Percentiles rank a stretch among this genome's conserved stretches.
These are phyloP conservation scores for Phytophthora sojae DNA, from an alignment of 352 stramenopile species.

Conservation along the genomic window DNA sequence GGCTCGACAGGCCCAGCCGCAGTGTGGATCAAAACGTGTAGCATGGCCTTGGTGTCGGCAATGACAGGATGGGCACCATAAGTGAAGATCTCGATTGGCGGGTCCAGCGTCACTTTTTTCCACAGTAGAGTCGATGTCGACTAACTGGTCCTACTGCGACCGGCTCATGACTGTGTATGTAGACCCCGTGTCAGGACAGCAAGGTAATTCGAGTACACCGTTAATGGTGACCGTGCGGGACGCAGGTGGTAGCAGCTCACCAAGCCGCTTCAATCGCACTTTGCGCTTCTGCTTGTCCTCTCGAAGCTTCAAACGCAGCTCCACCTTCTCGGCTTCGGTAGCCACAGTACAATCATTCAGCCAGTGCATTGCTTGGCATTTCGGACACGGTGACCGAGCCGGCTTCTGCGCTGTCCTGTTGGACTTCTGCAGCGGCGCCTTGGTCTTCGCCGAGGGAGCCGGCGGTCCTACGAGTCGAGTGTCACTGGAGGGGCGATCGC, in stretches of 20 bases:
- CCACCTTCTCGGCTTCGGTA: not conserved
- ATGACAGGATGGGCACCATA: not conserved
- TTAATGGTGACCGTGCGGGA: not conserved
- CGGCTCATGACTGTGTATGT: not conserved
- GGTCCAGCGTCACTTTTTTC: not conserved
- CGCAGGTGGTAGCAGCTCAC: not conserved
- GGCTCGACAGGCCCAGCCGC: conserved; percentile 7
- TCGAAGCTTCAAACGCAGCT: not conserved
- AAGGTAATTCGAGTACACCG: not conserved
- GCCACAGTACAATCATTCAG: not conserved
- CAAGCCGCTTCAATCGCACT: not conserved
- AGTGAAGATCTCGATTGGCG: not conserved
- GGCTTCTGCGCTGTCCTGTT: not conserved
- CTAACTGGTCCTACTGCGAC: conserved; percentile 12
- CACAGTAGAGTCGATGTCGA: not conserved
- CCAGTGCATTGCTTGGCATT: not conserved
- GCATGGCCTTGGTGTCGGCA: not conserved
- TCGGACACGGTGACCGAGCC: not conserved
- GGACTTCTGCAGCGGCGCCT: not conserved
- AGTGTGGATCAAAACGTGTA: conserved; percentile 21
- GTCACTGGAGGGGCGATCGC: too few relatives aligned
- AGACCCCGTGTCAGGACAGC: not conserved
- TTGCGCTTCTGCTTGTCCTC: not conserved
- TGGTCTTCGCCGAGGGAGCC: too few relatives aligned
- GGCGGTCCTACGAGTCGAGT: too few relatives aligned